These are phyloP conservation scores for Torulaspora delbrueckii DNA, from an alignment of 805 yeast species.

Conservation along the genomic window DNA sequence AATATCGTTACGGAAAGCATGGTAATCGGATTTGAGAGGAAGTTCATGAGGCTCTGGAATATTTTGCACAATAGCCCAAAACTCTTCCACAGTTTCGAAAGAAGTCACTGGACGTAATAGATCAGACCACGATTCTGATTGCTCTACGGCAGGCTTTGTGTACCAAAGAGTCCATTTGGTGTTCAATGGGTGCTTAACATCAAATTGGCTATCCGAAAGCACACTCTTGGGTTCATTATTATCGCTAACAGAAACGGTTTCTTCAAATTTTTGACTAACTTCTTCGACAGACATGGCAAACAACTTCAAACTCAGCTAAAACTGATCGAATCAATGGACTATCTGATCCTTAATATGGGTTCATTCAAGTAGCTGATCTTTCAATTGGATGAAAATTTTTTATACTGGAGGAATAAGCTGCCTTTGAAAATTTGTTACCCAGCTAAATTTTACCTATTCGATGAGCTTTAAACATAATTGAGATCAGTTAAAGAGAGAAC, in stretches of 20 bases:
- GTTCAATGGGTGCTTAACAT: constrained; percentile 72
- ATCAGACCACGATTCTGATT: constrained; percentile 84
- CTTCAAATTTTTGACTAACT: constrained; percentile 33
- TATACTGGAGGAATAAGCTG: not conserved
- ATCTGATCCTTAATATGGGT: not conserved
- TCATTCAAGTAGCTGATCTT: too few species aligned
- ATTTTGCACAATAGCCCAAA: constrained; percentile 96
- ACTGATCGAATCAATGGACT: not conserved
- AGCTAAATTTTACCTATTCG: not conserved
- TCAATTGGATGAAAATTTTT: not conserved
- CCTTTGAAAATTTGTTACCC: not conserved
- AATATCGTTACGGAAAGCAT: constrained; percentile 87
- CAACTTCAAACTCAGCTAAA: not conserved
- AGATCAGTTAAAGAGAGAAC: not conserved
- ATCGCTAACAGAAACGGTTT: constrained; percentile 25
- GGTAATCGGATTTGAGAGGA: constrained; percentile 90
- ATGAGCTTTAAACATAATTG: not conserved
- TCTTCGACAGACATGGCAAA: constrained; percentile 34
- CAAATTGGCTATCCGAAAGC: constrained; percentile 31
- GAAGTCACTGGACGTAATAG: constrained; percentile 88
- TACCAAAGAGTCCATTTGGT: constrained; percentile 96
- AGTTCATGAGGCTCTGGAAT: constrained; percentile 88
- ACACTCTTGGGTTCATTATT: constrained; percentile 29
- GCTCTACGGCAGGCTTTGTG: constrained; percentile 83
- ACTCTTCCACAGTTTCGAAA: constrained; percentile 93